These are phyloP conservation scores for Kurtzmaniella quercitrusa DNA, from an alignment of 1,139 yeast genomes.

Conservation along the genomic window DNA sequence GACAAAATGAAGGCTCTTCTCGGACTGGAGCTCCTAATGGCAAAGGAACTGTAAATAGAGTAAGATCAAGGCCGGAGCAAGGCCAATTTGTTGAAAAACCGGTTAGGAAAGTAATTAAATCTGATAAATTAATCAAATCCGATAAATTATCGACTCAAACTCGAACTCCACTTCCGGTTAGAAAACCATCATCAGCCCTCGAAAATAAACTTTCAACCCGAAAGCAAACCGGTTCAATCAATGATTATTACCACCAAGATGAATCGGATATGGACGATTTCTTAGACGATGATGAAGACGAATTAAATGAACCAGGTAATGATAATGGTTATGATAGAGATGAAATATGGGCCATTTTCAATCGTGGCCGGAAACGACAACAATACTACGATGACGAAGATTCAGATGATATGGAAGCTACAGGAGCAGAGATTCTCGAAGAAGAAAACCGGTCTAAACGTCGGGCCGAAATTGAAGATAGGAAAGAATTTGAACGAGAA, in stretches of 20 bases:
- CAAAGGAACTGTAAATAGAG: not conserved
- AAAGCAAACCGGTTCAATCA: slow-evolving; percentile 10
- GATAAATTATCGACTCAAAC: no score
- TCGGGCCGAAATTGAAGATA: slow-evolving; percentile 62
- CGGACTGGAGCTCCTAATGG: not conserved
- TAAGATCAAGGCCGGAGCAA: not conserved
- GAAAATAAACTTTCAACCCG: slow-evolving; percentile 21
- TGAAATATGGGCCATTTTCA: slow-evolving; percentile 87
- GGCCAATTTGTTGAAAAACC: no score
- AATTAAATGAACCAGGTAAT: slow-evolving; percentile 17
- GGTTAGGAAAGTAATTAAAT: no score
- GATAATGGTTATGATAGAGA: slow-evolving; percentile 62
- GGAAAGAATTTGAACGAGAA: slow-evolving; percentile 56
- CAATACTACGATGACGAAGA: slow-evolving; percentile 48
- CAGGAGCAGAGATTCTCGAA: slow-evolving; percentile 78
- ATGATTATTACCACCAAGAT: slow-evolving; percentile 11
- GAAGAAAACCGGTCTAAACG: slow-evolving; percentile 70
- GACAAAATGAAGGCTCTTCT: slow-evolving; percentile 4
- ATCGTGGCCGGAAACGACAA: slow-evolving; percentile 53
- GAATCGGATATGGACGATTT: slow-evolving; percentile 42
- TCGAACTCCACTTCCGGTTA: slow-evolving; percentile 21
- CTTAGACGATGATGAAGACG: slow-evolving; percentile 59
- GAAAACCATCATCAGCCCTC: slow-evolving; percentile 21
- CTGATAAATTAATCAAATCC: no score
- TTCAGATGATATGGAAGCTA: slow-evolving; percentile 86